Evolutionary conservation across 2,329 filamentous ascomycete species (phyloP), one percentile per base, ranked within the genome.

Genomic region (Byssoonygena ceratinophila): DNA sequence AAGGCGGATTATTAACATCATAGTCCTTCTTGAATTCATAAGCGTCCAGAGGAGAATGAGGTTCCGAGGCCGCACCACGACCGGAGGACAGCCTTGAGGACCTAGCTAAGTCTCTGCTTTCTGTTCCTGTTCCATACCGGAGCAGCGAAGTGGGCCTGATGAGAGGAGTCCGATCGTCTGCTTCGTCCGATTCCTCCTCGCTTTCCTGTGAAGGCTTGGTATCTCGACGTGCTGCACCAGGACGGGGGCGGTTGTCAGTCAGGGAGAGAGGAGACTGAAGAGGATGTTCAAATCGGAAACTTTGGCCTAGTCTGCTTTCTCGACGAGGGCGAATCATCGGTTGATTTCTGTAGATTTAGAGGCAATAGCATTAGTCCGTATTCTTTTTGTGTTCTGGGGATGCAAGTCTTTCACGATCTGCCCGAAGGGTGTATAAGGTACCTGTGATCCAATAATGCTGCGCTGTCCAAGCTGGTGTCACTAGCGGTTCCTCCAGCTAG

Each of bases 391-490:
- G n/a, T n/a, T n/a, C n/a, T n/a, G n/a, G n/a, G n/a, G n/a, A n/a
- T n/a, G n/a, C n/a, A n/a, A n/a, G n/a, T n/a, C n/a, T n/a, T n/a
- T n/a, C n/a, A n/a, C n/a, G n/a, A n/a, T n/a, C n/a, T n/a, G n/a
- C n/a, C n/a, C n/a, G n/a, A n/a, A n/a, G n/a, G n/a, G n/a, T n/a
- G n/a, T n/a, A n/a, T n/a, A 45, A 57, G 71, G 56, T 71, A 85
- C 82, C 88, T 80, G 68, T 97, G 91, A 68, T 97, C 91, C 16
- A 97, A 73, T 59, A 97, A 72, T 6, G 81, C 83, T 64, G 94
- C 84, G 66, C 89, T 96, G 59, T 96, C 91, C 57, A 97, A 73
- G 67, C 91, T 97, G 0, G 86, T 89, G 61, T 78, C 83, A 71
- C 91, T 97, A 57, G 83, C 64, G 64, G 85, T 69, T 6, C 73